Evolutionary conservation across 2,329 filamentous ascomycete genomes (phyloP).

Genomic region (Xylariales sp.): DNA sequence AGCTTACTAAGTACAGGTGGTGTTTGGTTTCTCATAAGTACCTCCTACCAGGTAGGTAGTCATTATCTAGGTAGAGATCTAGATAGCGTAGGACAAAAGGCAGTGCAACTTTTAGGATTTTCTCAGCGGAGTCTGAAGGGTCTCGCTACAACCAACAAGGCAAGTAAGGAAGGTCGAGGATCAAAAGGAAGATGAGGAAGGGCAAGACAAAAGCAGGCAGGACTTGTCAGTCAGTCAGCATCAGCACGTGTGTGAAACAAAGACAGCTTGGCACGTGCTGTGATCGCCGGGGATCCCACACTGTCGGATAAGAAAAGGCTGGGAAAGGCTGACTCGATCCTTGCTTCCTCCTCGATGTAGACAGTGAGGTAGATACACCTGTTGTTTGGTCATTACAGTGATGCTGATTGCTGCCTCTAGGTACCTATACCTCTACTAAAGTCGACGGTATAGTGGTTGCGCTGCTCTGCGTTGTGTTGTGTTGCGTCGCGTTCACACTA

Average conservation of each 20-base stretch:
- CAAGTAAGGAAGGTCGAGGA: neutral
- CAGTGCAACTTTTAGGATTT: too few relatives aligned
- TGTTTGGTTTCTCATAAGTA: too few relatives aligned
- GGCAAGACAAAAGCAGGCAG: neutral
- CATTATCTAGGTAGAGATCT: too few relatives aligned
- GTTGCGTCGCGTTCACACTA: too few relatives aligned
- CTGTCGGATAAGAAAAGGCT: conserved; percentile 36
- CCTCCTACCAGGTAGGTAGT: too few relatives aligned
- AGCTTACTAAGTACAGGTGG: too few relatives aligned
- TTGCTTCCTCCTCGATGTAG: conserved; percentile 7
- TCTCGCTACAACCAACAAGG: too few relatives aligned
- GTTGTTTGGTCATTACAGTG: neutral
- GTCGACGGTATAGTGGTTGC: neutral
- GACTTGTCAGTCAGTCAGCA: conserved; percentile 16
- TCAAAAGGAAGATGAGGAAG: neutral
- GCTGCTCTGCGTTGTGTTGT: neutral
- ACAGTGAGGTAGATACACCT: too few relatives aligned
- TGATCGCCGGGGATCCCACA: conserved; percentile 35
- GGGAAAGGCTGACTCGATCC: conserved; percentile 11
- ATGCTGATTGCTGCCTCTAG: neutral
- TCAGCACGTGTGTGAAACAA: conserved; percentile 28
- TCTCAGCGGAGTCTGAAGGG: too few relatives aligned
- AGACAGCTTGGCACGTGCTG: conserved; percentile 31
- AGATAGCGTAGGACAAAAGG: too few relatives aligned
- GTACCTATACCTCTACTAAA: too few relatives aligned